Percentiles rank a stretch among this genome's conserved stretches.
phyloP scores from a whole-genome alignment of 2,329 filamentous ascomycete species.

The Thielaviopsis punctulata region DNA sequence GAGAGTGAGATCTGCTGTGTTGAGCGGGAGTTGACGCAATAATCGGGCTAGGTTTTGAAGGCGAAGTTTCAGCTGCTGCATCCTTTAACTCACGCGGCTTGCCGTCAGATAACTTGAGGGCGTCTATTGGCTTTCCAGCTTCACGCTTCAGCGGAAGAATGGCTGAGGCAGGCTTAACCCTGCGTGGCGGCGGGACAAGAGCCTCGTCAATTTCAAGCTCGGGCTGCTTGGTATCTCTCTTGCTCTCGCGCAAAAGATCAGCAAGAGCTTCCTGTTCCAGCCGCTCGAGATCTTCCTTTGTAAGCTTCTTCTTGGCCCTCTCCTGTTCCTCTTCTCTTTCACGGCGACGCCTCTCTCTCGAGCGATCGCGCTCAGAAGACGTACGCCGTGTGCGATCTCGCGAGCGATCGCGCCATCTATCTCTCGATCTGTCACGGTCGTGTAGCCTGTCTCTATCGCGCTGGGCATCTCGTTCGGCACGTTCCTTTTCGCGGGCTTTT shows the following conservation, averaged over 20 bases:
- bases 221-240: slow-evolving; percentile 29
- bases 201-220: slow-evolving; percentile 40
- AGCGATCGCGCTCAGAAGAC: slow-evolving; percentile 12
- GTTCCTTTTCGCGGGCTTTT: slow-evolving; percentile 22
- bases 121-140: slow-evolving; percentile 19
- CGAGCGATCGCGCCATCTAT: slow-evolving; percentile 12
- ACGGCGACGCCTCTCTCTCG: slow-evolving; percentile 18
- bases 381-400: slow-evolving; percentile 7
- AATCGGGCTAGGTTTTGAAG: not conserved
- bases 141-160: slow-evolving; percentile 36
- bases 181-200: slow-evolving; percentile 36
- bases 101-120: slow-evolving; percentile 25
- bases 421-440: slow-evolving; percentile 11
- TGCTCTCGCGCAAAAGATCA: slow-evolving; percentile 42
- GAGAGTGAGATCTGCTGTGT: not conserved
- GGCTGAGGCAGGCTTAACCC: slow-evolving; percentile 36
- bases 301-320: slow-evolving; percentile 35
- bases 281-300: slow-evolving; percentile 39
- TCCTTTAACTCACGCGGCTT: slow-evolving; percentile 19
- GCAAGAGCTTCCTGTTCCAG: slow-evolving; percentile 41
- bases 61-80: slow-evolving; percentile 3
- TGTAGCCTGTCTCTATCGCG: slow-evolving; percentile 13
- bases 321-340: slow-evolving; percentile 23
- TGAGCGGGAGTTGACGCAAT: not conserved
- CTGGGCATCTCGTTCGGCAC: slow-evolving; percentile 20